phyloP scores from a whole-genome alignment of 768 basidiomycete genomes.

The Hysterangium stoloniferum region DNA sequence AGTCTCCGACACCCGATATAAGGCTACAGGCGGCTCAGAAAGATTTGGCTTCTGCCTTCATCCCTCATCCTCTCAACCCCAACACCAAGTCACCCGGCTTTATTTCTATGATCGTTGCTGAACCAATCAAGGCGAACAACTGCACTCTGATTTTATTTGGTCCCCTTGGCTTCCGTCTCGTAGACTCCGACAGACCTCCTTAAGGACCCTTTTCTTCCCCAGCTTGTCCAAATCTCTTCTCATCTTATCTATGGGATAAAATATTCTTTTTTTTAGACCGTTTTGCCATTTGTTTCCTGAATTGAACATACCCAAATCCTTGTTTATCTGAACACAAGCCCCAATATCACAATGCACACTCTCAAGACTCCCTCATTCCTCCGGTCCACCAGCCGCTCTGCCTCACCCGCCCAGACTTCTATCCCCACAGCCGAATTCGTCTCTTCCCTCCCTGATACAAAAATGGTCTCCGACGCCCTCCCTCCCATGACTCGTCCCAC shows the following conservation, averaged over 20 bases:
- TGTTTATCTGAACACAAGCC: constrained; percentile 18
- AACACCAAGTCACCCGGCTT: too few relatives aligned
- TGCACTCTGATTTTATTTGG: constrained; percentile 40
- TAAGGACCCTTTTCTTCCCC: constrained; percentile 34
- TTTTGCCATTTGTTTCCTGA: constrained; percentile 15
- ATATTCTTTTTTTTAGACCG: constrained; percentile 15
- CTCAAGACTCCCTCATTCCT: constrained; percentile 63
- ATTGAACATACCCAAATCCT: constrained; percentile 24
- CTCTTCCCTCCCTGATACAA: constrained; percentile 27
- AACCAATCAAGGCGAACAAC: constrained; percentile 5
- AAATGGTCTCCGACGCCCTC: constrained; percentile 28
- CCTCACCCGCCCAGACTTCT: constrained; percentile 46
- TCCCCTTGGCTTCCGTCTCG: constrained; percentile 48
- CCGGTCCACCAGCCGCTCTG: constrained; percentile 53
- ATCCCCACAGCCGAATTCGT: constrained; percentile 14
- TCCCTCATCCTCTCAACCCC: too few relatives aligned
- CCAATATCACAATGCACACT: constrained; percentile 44
- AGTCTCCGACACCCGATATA: too few relatives aligned
- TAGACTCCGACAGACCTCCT: constrained; percentile 74
- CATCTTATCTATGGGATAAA: constrained; percentile 10
- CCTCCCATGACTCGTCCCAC: constrained; percentile 21
- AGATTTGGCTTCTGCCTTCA: too few relatives aligned
- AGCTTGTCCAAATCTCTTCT: constrained; percentile 7
- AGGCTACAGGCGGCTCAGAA: too few relatives aligned
- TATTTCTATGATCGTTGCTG: constrained; percentile 6